Evolutionary conservation across 2,329 filamentous ascomycete species (phyloP), one percentile per base, ranked within the genome.

Genomic region (Pyricularia sp.): DNA sequence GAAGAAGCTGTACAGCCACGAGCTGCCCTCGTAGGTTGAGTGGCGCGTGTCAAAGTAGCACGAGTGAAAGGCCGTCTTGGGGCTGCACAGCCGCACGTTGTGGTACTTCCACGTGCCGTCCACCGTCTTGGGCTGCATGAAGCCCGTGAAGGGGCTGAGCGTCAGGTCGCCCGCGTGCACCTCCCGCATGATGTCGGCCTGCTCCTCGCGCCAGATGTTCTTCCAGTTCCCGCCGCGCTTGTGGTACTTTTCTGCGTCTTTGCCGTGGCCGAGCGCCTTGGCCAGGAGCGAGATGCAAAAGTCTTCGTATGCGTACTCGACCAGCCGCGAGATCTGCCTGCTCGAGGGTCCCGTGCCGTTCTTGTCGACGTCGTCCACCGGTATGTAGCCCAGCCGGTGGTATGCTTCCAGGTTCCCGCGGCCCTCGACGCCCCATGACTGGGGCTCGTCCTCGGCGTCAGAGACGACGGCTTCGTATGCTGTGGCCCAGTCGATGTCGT

Each of bases 301-400:
- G 78, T 93, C 91, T 71, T 93, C 88, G 77, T 93, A 93, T 6
- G 89, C 86, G 75, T 94, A 94, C 76, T 93, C 91, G 0, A 93
- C 84, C 0, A 90, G 93, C 9, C 91, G 83, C 1, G 88, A 92
- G 30, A 93, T 85, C 71, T 85, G 89, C 7, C 91, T 83, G 0
- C 91, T 92, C 76, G 90, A 85, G 0, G 88, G 86, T 0, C 91
- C 91, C n/a, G 87, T 85, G 2, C 89, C 90, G 69, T 81, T 81
- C 75, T 81, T 80, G 76, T 93, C 90, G 68, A 87, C 87, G 71
- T 93, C 89, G 69, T 90, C 83, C 0, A 85, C 85, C 0, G 91
- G 91, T 17, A 94, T 90, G 75, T 92, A 94, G 1, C 88, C 85
- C 0, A 92, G 81, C 0, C 74, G 78, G 74, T 92, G 92, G 91